phyloP scores from a whole-genome alignment of 108 stramenopile species.

The Pelagomonas calceolata region DNA sequence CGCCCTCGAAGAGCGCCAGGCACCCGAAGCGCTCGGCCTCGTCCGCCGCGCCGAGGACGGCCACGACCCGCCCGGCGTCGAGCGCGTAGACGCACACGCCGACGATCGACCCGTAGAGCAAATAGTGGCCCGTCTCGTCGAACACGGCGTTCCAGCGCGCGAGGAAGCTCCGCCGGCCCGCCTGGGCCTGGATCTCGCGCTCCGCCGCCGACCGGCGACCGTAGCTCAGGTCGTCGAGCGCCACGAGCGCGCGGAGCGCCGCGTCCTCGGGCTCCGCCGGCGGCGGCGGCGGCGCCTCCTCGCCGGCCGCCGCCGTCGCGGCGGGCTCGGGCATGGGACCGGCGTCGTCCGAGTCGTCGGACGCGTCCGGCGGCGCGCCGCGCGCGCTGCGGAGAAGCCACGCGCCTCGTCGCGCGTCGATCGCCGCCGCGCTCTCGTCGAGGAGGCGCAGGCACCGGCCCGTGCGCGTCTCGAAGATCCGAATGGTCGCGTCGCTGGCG shows the following conservation, averaged over 20 bases:
- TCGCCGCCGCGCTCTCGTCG: constrained; percentile 70
- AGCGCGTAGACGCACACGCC: constrained; percentile 86
- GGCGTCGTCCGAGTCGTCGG: not conserved
- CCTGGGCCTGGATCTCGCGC: constrained; percentile 15
- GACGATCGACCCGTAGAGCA: constrained; percentile 71
- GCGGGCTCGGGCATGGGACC: not conserved
- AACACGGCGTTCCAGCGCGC: constrained; percentile 41
- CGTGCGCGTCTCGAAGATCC: constrained; percentile 59
- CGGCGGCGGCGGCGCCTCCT: not conserved
- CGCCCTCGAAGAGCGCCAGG: constrained; percentile 68
- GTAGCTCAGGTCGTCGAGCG: constrained; percentile 5
- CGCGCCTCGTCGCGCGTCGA: constrained; percentile 37
- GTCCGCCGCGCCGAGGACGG: constrained; percentile 71
- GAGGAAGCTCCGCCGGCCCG: constrained; percentile 22
- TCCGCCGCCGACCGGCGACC: constrained; percentile 22
- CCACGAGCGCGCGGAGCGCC: not conserved
- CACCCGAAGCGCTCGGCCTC: constrained; percentile 70
- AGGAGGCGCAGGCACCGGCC: constrained; percentile 69
- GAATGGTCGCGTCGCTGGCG: constrained; percentile 64
- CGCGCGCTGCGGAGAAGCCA: not conserved
- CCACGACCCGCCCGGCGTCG: constrained; percentile 52
- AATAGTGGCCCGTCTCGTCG: constrained; percentile 71
- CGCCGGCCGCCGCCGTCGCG: not conserved
- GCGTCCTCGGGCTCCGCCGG: constrained; percentile 13
- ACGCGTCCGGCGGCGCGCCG: not conserved